Evolutionary conservation across 495 filamentous ascomycete species (phyloP), one percentile per base, ranked within the genome.

Genomic region (Opeltia flavorubescens): DNA sequence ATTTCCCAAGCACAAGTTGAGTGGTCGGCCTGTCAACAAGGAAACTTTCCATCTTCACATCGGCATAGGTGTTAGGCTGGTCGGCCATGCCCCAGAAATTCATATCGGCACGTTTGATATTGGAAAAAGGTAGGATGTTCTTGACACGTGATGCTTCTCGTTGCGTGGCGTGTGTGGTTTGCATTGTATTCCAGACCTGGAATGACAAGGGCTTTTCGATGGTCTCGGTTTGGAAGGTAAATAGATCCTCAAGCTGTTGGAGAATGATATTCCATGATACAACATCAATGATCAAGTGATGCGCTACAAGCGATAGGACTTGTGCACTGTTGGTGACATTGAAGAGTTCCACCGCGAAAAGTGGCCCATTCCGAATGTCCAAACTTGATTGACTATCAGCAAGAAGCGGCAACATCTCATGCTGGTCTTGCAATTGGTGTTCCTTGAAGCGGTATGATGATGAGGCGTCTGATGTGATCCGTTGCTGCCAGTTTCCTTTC

Each of bases 261-360:
- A 75, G 61, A 29, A 81, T 67, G 47, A 77, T 60, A 11, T 67
- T 59, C 76, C 75, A 79, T 1, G 77, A 80, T 5, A 73, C 67
- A 6, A 75, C 62, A 56, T 81, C 77, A 28, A 80, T 64, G 7
- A 73, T 71, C 1, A 80, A 59, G 47, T 79, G 77, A 54, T 81
- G 76, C 1, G 69, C 74, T 1, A 64, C 60, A 2, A 62, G 44
- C 24, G 51, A 54, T n/a, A 59, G 28, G 11, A 54, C 46, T 20
- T 58, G 52, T 20, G 34, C 34, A n/a, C 33, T 44, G 2, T n/a
- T 18, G n/a, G n/a, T 7, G 8, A 48, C 47, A 20, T 53, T 26
- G n/a, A 61, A 48, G 38, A 75, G 61, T 33, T 75, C 64, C 4
- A 61, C 67, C 0, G 63, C 61, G 26, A 75, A 62, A 1, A 75